These are phyloP conservation scores for Diplotaxis tenuifolia DNA, from an alignment of 345 rosid species.

Conservation along the genomic window DNA sequence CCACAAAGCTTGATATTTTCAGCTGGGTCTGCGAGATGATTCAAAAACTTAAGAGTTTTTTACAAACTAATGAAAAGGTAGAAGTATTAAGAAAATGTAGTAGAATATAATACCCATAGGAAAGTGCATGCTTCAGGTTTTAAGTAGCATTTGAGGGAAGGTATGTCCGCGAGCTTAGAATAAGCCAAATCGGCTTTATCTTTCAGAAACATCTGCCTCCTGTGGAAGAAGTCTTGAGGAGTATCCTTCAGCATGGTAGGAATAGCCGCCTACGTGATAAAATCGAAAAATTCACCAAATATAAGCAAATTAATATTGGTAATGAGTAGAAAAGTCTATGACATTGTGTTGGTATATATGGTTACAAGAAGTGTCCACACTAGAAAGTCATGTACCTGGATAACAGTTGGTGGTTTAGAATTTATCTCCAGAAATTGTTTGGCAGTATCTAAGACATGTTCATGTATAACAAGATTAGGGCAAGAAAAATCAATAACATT, in stretches of 20 bases:
- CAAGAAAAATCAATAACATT: not conserved
- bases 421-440: conserved; percentile 31
- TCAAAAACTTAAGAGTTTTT: not conserved
- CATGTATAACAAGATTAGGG: not conserved
- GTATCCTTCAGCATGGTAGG: conserved; percentile 59
- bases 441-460: conserved; percentile 44
- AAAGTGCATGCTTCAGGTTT: conserved; percentile 68
- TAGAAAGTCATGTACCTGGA: conserved; percentile 40
- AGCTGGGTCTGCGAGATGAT: conserved; percentile 6
- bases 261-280: conserved; percentile 53
- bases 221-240: conserved; percentile 47
- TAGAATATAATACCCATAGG: conserved; percentile 47
- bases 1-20: not conserved
- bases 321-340: not conserved
- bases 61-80: not conserved
- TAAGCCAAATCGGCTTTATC: conserved; percentile 43
- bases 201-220: conserved; percentile 35
- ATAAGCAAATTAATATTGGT: too few relatives aligned
- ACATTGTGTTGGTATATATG: not conserved
- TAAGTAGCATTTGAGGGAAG: conserved; percentile 49
- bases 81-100: not conserved
- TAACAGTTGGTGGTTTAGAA: conserved; percentile 43
- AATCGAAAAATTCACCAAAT: not conserved
- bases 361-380: not conserved
- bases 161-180: conserved; percentile 44